Percentiles rank a stretch among this genome's conserved stretches.
phyloP scores from a whole-genome alignment of 1,284 basidiomycete genomes.

The Cutaneotrichosporon cutaneum region DNA sequence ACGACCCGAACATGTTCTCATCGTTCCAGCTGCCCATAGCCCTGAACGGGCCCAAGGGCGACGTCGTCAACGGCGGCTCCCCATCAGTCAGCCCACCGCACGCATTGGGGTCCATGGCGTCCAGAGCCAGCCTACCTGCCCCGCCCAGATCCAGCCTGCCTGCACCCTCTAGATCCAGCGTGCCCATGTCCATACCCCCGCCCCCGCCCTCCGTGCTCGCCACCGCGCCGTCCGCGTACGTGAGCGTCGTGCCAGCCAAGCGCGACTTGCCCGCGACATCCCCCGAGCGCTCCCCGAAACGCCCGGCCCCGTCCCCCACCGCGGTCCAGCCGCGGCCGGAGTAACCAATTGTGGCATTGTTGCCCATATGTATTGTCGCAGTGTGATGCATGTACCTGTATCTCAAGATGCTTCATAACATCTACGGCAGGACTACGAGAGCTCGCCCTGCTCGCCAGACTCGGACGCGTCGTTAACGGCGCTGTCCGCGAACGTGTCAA shows the following conservation, averaged over 20 bases:
- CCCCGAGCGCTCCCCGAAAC: not conserved
- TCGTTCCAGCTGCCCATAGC: constrained; percentile 13
- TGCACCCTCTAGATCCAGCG: not conserved
- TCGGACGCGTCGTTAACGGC: constrained; percentile 1
- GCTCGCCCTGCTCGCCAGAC: constrained; percentile 3
- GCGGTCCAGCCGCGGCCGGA: not conserved
- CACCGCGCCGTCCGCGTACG: not conserved
- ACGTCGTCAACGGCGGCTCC: not conserved
- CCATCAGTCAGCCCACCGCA: not conserved
- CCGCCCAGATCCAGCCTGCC: no score
- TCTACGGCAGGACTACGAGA: not conserved
- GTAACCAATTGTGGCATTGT: not conserved
- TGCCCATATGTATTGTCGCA: constrained; percentile 1
- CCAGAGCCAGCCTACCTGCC: no score
- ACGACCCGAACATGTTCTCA: constrained; percentile 21
- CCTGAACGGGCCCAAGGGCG: not conserved
- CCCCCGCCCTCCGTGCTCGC: not conserved
- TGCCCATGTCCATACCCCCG: not conserved
- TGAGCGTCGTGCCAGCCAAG: constrained; percentile 6
- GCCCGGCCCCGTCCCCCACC: not conserved
- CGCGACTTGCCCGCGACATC: not conserved
- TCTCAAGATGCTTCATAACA: not conserved
- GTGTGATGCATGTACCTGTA: constrained; percentile 13
- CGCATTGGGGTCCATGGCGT: no score
- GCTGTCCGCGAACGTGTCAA: not conserved